These are phyloP conservation scores for Pythium chondricola DNA, from an alignment of 352 stramenopile species.

Conservation along the genomic window DNA sequence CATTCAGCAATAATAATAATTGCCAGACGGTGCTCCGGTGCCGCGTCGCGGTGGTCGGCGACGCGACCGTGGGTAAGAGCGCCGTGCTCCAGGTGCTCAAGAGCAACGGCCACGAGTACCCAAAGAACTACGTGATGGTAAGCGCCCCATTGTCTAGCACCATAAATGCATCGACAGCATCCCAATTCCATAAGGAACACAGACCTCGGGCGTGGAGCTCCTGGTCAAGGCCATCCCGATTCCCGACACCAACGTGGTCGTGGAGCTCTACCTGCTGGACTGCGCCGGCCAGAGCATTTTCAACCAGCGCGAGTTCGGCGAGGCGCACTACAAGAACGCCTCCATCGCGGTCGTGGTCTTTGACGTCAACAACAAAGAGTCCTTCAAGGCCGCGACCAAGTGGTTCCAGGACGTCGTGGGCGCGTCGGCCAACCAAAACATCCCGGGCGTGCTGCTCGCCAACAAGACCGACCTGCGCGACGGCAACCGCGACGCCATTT, in stretches of 20 bases:
- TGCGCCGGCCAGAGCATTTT: constrained; percentile 92
- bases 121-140: constrained; percentile 95
- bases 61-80: constrained; percentile 88
- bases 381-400: constrained; percentile 77
- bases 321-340: constrained; percentile 73
- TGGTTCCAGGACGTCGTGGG: constrained; percentile 79
- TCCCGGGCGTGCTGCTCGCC: constrained; percentile 61
- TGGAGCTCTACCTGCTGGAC: constrained; percentile 94
- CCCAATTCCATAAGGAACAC: background rate
- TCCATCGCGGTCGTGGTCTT: constrained; percentile 77
- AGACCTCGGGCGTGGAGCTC: constrained; percentile 90
- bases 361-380: constrained; percentile 84
- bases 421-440: constrained; percentile 68
- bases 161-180: background rate
- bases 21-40: constrained; percentile 85
- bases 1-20: background rate
- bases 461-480: constrained; percentile 79
- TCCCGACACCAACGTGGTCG: constrained; percentile 82
- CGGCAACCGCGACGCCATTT: constrained; percentile 68
- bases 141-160: background rate
- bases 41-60: constrained; percentile 88
- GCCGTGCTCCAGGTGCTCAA: constrained; percentile 89
- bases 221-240: constrained; percentile 87
- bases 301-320: constrained; percentile 90
- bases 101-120: constrained; percentile 88